Percentiles rank a stretch among this genome's conserved stretches.
phyloP scores from a whole-genome alignment of 208 protist genomes.

The Trypanosomatidae sp. region DNA sequence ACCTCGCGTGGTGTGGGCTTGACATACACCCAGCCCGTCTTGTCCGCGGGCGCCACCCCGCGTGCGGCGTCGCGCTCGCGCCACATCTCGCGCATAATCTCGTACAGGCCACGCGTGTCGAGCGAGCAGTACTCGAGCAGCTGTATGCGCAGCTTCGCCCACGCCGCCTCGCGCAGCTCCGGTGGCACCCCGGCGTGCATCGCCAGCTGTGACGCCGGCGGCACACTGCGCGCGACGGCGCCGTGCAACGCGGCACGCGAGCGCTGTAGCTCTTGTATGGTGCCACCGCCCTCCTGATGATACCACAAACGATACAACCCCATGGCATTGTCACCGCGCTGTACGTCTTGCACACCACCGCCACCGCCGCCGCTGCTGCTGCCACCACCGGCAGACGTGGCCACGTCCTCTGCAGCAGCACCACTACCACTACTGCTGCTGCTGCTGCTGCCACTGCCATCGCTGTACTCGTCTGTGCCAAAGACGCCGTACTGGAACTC shows the following conservation, averaged over 20 bases:
- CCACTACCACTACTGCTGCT: not conserved
- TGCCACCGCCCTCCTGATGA: slow-evolving; percentile 72
- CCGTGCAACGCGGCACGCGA: not conserved
- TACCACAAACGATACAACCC: slow-evolving; percentile 82
- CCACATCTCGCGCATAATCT: slow-evolving; percentile 82
- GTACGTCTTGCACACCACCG: slow-evolving; percentile 12
- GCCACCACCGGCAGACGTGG: slow-evolving; percentile 1
- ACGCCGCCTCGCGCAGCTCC: slow-evolving; percentile 48
- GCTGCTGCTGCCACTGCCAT: not conserved
- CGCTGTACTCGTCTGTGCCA: slow-evolving; percentile 17
- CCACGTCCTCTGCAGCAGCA: not conserved
- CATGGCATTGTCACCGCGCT: slow-evolving; percentile 86
- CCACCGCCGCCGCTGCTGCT: not conserved
- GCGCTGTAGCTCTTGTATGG: slow-evolving; percentile 53
- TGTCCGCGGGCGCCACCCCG: slow-evolving; percentile 31
- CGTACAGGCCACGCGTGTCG: slow-evolving; percentile 76
- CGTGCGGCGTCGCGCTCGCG: slow-evolving; percentile 30
- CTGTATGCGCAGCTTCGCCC: slow-evolving; percentile 68
- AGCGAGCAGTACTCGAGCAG: slow-evolving; percentile 87
- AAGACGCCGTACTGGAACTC: slow-evolving; percentile 84
- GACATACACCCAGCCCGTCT: slow-evolving; percentile 71
- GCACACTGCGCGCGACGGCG: too few species aligned
- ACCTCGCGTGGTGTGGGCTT: slow-evolving; percentile 44
- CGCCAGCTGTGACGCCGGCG: slow-evolving; percentile 3
- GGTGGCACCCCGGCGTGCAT: slow-evolving; percentile 11